Percentiles rank a stretch among this genome's conserved stretches.
These are phyloP conservation scores for Pilasporangium apinafurcum DNA, from an alignment of 352 stramenopile genomes.

Conservation along the genomic window DNA sequence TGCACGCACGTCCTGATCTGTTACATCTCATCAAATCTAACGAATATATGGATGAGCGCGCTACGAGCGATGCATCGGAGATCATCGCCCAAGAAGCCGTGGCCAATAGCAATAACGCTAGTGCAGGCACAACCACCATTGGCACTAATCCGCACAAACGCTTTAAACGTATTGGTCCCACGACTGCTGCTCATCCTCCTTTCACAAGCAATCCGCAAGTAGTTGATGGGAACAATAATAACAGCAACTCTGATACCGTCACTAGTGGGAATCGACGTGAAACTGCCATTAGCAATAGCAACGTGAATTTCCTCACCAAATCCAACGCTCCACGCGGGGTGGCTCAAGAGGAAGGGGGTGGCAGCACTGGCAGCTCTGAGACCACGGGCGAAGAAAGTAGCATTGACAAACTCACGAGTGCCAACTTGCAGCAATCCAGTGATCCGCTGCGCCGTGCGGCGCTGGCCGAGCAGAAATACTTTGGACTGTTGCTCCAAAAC, in stretches of 20 bases:
- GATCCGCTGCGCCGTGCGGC: conserved; percentile 43
- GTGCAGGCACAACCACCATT: conserved; percentile 9
- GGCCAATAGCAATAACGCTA: neutral
- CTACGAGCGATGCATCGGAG: conserved; percentile 49
- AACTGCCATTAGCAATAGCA: conserved; percentile 1
- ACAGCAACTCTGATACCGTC: conserved; percentile 1
- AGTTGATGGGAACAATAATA: neutral
- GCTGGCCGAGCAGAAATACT: conserved; percentile 79
- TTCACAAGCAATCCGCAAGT: neutral
- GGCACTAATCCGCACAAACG: conserved; percentile 50
- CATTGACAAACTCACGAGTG: conserved; percentile 43
- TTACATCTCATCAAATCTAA: conserved; percentile 80
- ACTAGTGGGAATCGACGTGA: neutral
- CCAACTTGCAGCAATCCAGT: conserved; percentile 18
- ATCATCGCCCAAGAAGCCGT: conserved; percentile 21
- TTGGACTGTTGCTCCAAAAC: conserved; percentile 74
- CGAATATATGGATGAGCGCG: conserved; percentile 78
- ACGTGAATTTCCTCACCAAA: neutral
- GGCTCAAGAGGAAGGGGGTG: conserved; percentile 18
- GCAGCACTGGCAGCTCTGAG: conserved; percentile 73
- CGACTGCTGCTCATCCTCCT: neutral
- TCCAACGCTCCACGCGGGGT: neutral
- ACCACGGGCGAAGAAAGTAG: conserved; percentile 67
- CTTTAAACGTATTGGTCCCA: conserved; percentile 47
- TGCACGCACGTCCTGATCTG: conserved; percentile 65